Base-by-base conservation (phyloP, 805 yeast genomes). In the Hanseniaspora valbyensis region DNA sequence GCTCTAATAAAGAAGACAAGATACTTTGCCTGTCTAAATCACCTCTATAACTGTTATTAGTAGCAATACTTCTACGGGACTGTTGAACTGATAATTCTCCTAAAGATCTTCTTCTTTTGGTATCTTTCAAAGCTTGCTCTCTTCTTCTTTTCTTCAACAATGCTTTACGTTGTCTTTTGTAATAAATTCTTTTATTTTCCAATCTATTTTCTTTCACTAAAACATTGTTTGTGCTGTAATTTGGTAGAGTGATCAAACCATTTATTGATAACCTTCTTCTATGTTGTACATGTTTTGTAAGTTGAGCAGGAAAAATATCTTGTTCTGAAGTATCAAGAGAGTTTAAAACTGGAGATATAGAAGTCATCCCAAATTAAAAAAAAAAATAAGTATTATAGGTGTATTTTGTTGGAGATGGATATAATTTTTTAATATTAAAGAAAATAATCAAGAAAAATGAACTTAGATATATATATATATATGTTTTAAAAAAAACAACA, bases 111-210 rank as follows among this genome's bases (percentile, higher is more conserved):
- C 51, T 21, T 48, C 51, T 48, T n/a, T 48, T 48, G 19, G 28
- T 48, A 2, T 48, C 44, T 25, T 33, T 25, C 8, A 32, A 8
- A 4, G 21, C 16, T 12, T 40, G 44, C 25, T 32, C 34, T 21
- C 25, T 30, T 39, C 21, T 36, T 4, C 25, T 34, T 26, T 38
- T 48, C 26, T 40, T 48, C 19, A 40, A 14, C n/a, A 48, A 30
- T 2, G 41, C 24, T 24, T 48, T 48, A 33, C 51, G n/a, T 16
- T 48, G 51, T 40, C 51, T 48, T 33, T 48, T 48, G 32, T 48
- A 48, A n/a, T 48, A 48, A 4, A 48, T 40, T 33, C 44, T 32
- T 33, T 48, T 48, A 21, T 48, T 48, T 25, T 48, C 51, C 8
- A 48, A 22, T 40, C 51, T 30, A 29, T 40, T 48, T 14, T 40